These are phyloP conservation scores for Chaetothyriales sp. DNA, from an alignment of 2,329 filamentous ascomycete species.

Conservation along the genomic window DNA sequence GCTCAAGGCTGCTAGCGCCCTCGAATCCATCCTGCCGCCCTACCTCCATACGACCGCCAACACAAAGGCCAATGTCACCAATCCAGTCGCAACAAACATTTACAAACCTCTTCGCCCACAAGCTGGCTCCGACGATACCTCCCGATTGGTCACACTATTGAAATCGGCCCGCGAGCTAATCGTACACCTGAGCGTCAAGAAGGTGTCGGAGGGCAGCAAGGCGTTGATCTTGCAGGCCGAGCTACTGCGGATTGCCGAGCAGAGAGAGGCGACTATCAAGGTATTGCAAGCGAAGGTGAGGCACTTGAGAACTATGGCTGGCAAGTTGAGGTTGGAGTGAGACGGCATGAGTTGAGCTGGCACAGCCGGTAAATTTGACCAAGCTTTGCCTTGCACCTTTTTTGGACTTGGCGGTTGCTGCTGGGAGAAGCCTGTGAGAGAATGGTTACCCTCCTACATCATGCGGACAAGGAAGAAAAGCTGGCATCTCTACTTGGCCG, in stretches of 20 bases:
- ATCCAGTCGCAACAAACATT: not conserved
- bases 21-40: not conserved
- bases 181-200: not conserved
- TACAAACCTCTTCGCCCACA: not conserved
- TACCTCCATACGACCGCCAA: not conserved
- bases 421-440: no score
- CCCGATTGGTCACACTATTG: not conserved
- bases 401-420: no score
- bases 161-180: not conserved
- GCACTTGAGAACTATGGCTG: not conserved
- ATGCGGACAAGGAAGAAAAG: no score
- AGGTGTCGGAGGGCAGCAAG: not conserved
- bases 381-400: no score
- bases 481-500: no score
- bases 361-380: not conserved
- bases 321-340: no score
- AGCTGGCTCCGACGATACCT: not conserved
- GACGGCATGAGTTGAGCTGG: not conserved
- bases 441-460: no score
- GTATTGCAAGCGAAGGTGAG: not conserved
- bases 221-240: not conserved
- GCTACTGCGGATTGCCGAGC: not conserved
- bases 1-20: not conserved
- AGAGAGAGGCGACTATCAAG: not conserved
- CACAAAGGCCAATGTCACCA: not conserved